phyloP scores from a whole-genome alignment of 106 monocot genomes.

The Acorus calamus region DNA sequence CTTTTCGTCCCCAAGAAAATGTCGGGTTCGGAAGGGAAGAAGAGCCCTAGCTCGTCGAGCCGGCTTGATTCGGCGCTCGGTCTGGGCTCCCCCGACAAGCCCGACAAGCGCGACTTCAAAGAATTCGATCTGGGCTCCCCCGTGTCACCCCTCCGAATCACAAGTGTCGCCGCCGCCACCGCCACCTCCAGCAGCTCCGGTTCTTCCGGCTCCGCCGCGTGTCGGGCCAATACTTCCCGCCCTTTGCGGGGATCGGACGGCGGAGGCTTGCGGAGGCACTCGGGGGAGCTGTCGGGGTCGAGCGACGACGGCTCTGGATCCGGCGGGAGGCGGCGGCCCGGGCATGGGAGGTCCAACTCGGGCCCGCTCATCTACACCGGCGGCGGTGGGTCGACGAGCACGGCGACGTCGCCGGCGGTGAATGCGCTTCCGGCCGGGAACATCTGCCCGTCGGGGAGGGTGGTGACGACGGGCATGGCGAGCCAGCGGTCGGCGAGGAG shows the following conservation, averaged over 20 bases:
- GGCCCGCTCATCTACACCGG: constrained; percentile 18
- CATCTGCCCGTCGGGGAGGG: constrained; percentile 63
- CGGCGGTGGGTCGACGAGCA: background rate
- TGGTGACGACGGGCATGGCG: constrained; percentile 29
- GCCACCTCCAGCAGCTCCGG: constrained; percentile 30
- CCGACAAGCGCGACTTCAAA: constrained; percentile 25
- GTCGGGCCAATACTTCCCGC: background rate
- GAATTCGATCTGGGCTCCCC: constrained; percentile 13
- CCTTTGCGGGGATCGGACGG: background rate
- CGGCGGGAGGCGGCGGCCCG: constrained; percentile 4
- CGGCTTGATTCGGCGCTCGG: too few species aligned
- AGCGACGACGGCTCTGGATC: constrained; percentile 4
- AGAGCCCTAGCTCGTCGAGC: too few species aligned
- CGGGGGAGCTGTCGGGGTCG: constrained; percentile 21
- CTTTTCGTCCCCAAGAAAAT: too few species aligned
- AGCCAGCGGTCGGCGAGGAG: constrained; percentile 15
- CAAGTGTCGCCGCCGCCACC: constrained; percentile 1
- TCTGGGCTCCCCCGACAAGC: background rate
- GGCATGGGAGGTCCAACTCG: constrained; percentile 16
- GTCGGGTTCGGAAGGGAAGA: too few species aligned
- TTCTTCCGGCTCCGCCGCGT: constrained; percentile 25
- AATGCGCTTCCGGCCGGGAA: constrained; percentile 56
- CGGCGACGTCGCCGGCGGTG: constrained; percentile 21
- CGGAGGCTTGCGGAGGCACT: constrained; percentile 12
- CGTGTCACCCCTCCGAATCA: constrained; percentile 14